A percentile compares a stretch with the other conserved stretches of the same genome.
Evolutionary conservation across 768 basidiomycete genomes (phyloP).

Genomic region (Phaeotremella skinneri): DNA sequence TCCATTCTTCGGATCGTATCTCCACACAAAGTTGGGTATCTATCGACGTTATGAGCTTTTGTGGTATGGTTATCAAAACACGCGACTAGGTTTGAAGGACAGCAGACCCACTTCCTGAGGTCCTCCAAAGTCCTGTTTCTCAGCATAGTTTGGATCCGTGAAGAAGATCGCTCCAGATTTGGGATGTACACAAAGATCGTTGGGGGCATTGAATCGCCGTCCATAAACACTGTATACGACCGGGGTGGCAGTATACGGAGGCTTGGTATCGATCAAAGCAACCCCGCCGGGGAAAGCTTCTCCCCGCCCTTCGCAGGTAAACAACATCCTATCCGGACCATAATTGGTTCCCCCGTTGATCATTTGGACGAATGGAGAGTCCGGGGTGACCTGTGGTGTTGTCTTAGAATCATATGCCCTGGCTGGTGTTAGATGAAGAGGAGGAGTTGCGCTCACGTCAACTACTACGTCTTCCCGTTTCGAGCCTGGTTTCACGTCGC

Average conservation of each 20-base stretch:
- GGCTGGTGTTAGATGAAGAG: no score
- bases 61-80: neutral
- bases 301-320: conserved; percentile 1
- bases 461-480: neutral
- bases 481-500: neutral
- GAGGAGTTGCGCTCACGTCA: neutral
- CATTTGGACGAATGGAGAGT: conserved; percentile 1
- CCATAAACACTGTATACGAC: conserved; percentile 1
- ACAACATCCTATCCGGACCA: neutral
- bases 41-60: neutral
- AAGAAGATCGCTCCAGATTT: conserved; percentile 2
- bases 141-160: conserved; percentile 2
- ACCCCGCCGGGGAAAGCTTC: neutral
- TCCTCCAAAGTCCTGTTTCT: neutral
- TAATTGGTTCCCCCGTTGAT: conserved; percentile 1
- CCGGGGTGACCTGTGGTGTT: neutral
- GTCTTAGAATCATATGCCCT: neutral
- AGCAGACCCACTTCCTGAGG: neutral
- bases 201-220: neutral
- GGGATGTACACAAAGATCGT: conserved; percentile 2
- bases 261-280: neutral
- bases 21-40: conserved; percentile 1
- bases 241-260: neutral
- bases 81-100: neutral
- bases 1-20: neutral